Evolutionary conservation across 1,139 yeast species (phyloP).

Genomic region (Pichia sp.): DNA sequence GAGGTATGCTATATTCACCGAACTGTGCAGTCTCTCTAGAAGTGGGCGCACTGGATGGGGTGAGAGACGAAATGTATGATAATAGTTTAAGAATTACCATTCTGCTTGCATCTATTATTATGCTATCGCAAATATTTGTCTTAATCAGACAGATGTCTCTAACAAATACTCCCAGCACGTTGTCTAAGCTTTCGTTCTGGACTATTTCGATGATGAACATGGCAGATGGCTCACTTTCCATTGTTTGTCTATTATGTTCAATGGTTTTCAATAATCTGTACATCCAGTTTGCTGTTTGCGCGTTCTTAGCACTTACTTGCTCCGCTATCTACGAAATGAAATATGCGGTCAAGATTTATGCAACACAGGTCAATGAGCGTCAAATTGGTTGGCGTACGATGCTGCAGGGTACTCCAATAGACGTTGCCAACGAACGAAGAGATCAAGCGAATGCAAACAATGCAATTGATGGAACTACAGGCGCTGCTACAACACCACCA

Average conservation of each 20-base stretch:
- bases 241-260: constrained; percentile 55
- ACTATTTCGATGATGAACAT: constrained; percentile 47
- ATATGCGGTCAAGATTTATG: constrained; percentile 60
- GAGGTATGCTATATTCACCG: constrained; percentile 71
- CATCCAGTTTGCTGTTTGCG: constrained; percentile 60
- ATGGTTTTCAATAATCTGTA: constrained; percentile 50
- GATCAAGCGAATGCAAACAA: constrained; percentile 14
- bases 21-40: constrained; percentile 68
- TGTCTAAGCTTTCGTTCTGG: constrained; percentile 63
- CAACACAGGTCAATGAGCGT: constrained; percentile 70
- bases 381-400: constrained; percentile 56
- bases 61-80: constrained; percentile 45
- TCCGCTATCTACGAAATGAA: constrained; percentile 75
- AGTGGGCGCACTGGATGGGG: constrained; percentile 44
- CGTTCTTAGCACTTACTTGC: constrained; percentile 62
- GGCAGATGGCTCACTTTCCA: constrained; percentile 62
- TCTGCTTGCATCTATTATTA: constrained; percentile 39
- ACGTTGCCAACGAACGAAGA: constrained; percentile 29
- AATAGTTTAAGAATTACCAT: constrained; percentile 38
- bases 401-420: constrained; percentile 46
- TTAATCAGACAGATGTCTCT: constrained; percentile 60
- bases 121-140: constrained; percentile 41
- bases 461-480: constrained; percentile 1
- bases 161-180: constrained; percentile 73
- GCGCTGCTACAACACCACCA: not conserved